Evolutionary conservation across 257 asterid species (phyloP), one percentile per base, ranked within the genome.

Genomic region (Nicotiana obtusifolia): DNA sequence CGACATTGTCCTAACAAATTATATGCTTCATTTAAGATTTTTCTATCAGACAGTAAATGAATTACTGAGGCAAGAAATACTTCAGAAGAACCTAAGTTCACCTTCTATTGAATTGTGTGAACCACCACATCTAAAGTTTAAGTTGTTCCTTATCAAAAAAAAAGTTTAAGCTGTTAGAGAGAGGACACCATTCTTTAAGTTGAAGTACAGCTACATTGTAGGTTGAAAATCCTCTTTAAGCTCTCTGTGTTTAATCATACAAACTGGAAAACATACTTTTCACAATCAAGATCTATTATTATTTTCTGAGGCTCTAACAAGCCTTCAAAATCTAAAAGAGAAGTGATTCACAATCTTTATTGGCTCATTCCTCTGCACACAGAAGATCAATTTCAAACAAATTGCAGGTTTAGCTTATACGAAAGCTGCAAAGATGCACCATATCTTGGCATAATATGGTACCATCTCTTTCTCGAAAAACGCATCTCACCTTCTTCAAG

Each of bases 231-330:
- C 22, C 20, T 5, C 31, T 41, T 67, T 69, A 47, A 41, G 35
- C 78, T 69, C 59, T 69, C 59, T 69, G 59, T 10, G 28, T 41
- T 41, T 37, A 10, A 47, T 69, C 78, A 69, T 69, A 68, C n/a
- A n/a, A 68, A 68, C 77, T 68, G 78, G 78, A 69, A 35, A 68
- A 69, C 78, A 41, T 20, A 41, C 57, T 69, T 41, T 68, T 5
- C 78, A 69, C 33, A 69, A 41, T 69, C 78, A 69, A 68, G 77
- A 69, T 41, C 57, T 69, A 69, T 69, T 69, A 37, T 20, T 69
- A 13, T 41, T 69, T 69, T 44, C 76, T 33, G 53, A 22, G 59
- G 59, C 47, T 16, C 35, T 13, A 16, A 20, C 20, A 71, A 11
- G 59, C 35, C 35, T 71, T 22, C 15, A 26, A 69, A 69, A 31